Evolutionary conservation across 2,329 filamentous ascomycete species (phyloP).

Genomic region (Hypoxylon sp.): DNA sequence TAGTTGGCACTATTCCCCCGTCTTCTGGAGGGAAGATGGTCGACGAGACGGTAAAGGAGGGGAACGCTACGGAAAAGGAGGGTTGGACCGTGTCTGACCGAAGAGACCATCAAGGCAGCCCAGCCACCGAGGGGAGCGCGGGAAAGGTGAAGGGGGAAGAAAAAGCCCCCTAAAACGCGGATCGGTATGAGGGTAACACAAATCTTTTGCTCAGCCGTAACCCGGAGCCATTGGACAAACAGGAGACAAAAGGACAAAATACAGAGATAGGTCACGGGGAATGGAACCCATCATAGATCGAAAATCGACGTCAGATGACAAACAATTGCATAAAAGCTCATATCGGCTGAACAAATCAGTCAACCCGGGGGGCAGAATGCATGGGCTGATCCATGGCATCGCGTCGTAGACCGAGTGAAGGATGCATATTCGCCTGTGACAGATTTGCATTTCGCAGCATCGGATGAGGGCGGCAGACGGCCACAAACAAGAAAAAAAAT

Average conservation of each 20-base stretch:
- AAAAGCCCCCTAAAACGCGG: constrained; percentile 37
- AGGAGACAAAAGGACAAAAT: constrained; percentile 20
- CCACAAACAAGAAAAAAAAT: constrained; percentile 42
- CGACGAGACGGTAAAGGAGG: constrained; percentile 35
- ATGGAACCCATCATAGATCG: constrained; percentile 40
- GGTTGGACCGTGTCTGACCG: constrained; percentile 49
- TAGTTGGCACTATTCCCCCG: constrained; percentile 38
- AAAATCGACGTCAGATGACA: constrained; percentile 47
- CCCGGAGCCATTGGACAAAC: constrained; percentile 41
- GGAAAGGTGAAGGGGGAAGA: constrained; percentile 38
- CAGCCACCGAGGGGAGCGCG: constrained; percentile 43
- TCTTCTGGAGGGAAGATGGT: constrained; percentile 17
- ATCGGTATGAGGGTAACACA: constrained; percentile 46
- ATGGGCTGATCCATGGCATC: constrained; percentile 48
- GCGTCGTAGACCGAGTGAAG: constrained; percentile 48
- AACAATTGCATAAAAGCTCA: constrained; percentile 48
- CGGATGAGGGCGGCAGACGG: constrained; percentile 47
- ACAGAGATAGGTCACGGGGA: constrained; percentile 42
- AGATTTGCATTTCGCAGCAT: constrained; percentile 48
- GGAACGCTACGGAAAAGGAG: constrained; percentile 38
- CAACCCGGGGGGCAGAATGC: constrained; percentile 44
- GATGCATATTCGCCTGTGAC: constrained; percentile 49
- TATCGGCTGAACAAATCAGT: constrained; percentile 50
- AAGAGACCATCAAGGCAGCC: constrained; percentile 34
- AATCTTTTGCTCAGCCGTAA: constrained; percentile 43